A percentile compares a stretch with the other conserved stretches of the same genome.
Evolutionary conservation across 169 alveolate genomes (phyloP).

Genomic region (Fabrea salina): DNA sequence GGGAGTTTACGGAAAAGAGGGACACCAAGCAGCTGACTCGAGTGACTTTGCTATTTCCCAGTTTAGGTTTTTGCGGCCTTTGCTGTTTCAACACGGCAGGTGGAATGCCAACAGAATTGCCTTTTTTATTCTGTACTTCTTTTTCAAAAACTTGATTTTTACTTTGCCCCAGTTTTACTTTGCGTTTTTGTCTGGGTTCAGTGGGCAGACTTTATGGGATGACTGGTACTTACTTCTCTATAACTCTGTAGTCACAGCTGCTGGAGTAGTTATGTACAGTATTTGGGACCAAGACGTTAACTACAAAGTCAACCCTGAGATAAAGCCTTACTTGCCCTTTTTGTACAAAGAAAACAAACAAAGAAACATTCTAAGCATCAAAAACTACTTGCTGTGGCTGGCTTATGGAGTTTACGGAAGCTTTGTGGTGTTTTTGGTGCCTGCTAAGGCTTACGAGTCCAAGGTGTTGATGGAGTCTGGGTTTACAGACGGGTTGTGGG

Average conservation of each 20-base stretch:
- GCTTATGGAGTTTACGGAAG: slow-evolving; percentile 49
- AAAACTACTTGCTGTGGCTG: slow-evolving; percentile 50
- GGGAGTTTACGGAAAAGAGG: slow-evolving; percentile 90
- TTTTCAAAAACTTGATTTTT: slow-evolving; percentile 46
- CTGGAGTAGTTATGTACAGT: slow-evolving; percentile 68
- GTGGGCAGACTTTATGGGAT: slow-evolving; percentile 74
- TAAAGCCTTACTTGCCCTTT: slow-evolving; percentile 52
- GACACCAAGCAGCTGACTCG: slow-evolving; percentile 79
- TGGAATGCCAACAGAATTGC: slow-evolving; percentile 70
- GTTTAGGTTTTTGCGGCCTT: slow-evolving; percentile 71
- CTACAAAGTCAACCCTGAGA: not conserved
- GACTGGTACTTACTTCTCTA: slow-evolving; percentile 84
- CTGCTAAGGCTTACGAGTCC: slow-evolving; percentile 25
- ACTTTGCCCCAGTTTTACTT: slow-evolving; percentile 31
- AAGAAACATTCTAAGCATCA: slow-evolving; percentile 37
- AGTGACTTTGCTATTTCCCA: slow-evolving; percentile 83
- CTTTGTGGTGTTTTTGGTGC: slow-evolving; percentile 47
- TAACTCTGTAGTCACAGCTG: slow-evolving; percentile 81
- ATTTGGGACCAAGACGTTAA: slow-evolving; percentile 68
- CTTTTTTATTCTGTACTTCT: slow-evolving; percentile 37
- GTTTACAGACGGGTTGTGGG: slow-evolving; percentile 63
- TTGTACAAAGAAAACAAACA: slow-evolving; percentile 51
- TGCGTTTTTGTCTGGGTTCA: not conserved
- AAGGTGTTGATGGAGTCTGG: slow-evolving; percentile 51
- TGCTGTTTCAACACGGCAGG: slow-evolving; percentile 85